phyloP scores from a whole-genome alignment of 768 basidiomycete species.

The Dentipellis fragilis region DNA sequence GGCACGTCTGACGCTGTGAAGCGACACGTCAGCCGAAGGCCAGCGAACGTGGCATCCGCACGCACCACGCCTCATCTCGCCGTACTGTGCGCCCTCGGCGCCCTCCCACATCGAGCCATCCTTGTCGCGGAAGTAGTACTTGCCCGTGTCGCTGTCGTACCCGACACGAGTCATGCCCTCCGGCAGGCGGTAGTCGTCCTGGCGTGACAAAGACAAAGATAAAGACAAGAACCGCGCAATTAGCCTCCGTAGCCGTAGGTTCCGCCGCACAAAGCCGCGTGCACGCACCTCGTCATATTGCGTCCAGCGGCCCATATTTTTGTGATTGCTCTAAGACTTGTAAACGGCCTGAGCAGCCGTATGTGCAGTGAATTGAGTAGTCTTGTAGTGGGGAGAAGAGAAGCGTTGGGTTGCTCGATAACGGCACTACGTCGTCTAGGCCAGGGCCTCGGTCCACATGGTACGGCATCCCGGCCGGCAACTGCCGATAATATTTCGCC shows the following conservation, averaged over 20 bases:
- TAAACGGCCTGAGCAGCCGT: no score
- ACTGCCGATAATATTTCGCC: no score
- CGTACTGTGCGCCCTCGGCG: conserved; percentile 51
- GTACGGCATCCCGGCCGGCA: no score
- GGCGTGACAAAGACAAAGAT: neutral
- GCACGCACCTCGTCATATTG: conserved; percentile 26
- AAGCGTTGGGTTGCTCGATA: no score
- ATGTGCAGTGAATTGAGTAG: no score
- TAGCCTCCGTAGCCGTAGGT: no score
- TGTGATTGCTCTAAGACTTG: no score
- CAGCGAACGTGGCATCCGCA: neutral
- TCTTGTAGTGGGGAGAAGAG: no score
- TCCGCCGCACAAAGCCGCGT: neutral
- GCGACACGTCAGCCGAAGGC: neutral
- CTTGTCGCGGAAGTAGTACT: conserved; percentile 53
- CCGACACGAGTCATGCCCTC: conserved; percentile 55
- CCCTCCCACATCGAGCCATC: conserved; percentile 48
- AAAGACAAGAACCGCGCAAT: neutral
- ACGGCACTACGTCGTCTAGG: no score
- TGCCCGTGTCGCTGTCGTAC: conserved; percentile 62
- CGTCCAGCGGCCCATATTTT: conserved; percentile 26
- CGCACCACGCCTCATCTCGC: conserved; percentile 36
- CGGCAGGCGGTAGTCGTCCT: conserved; percentile 46
- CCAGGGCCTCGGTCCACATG: no score
- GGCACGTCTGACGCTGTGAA: neutral